Evolutionary conservation across 768 basidiomycete genomes (phyloP).

Genomic region (Kwoniella sp.): DNA sequence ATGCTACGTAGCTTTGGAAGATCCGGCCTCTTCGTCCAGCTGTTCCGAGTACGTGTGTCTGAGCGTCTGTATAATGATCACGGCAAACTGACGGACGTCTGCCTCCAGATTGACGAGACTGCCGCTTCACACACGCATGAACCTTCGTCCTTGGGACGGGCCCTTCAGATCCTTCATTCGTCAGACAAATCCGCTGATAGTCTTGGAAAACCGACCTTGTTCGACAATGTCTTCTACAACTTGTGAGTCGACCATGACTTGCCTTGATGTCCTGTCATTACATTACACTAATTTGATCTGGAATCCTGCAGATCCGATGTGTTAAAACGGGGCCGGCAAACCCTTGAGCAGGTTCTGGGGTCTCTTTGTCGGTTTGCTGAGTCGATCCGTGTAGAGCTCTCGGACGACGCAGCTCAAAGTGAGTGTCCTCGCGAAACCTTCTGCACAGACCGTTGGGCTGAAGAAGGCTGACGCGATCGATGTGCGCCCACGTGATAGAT

Average conservation of each 20-base stretch:
- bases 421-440: neutral
- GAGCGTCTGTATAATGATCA: neutral
- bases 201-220: slow-evolving; percentile 3
- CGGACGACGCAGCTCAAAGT: slow-evolving; percentile 31
- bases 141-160: slow-evolving; percentile 8
- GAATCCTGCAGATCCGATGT: slow-evolving; percentile 27
- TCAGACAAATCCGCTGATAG: slow-evolving; percentile 3
- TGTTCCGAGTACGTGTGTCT: slow-evolving; percentile 21
- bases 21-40: slow-evolving; percentile 35
- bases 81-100: neutral
- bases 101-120: slow-evolving; percentile 17
- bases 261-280: no score
- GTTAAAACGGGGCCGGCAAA: slow-evolving; percentile 32
- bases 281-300: neutral
- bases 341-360: slow-evolving; percentile 27
- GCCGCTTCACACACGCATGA: neutral
- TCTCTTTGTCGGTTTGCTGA: slow-evolving; percentile 22
- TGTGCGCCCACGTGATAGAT: slow-evolving; percentile 7
- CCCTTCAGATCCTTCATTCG: slow-evolving; percentile 15
- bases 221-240: slow-evolving; percentile 22
- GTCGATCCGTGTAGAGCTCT: slow-evolving; percentile 16
- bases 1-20: slow-evolving; percentile 28
- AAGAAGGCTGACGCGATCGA: no score
- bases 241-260: no score
- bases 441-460: neutral